Evolutionary conservation across 73 alveolate genomes (phyloP), one percentile per base, ranked within the genome.

Genomic region (Paramecium biaurelia): DNA sequence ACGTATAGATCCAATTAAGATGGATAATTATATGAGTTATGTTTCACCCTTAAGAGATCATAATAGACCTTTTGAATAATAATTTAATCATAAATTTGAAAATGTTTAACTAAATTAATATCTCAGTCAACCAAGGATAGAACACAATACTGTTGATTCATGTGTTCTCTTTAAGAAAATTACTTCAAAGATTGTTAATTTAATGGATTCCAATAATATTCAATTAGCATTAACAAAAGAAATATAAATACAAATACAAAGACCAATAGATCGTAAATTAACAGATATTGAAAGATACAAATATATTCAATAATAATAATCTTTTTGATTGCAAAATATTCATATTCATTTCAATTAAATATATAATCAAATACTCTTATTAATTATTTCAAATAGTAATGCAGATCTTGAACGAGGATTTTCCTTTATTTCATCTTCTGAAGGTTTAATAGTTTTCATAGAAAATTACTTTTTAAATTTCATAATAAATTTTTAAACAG

Each of bases 11-110:
- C 84, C 84, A 5, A 32, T 63, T 26, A 63, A 26, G 26, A 63
- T 63, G 84, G 84, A 63, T 9, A 45, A 45, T 24, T 24, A 43
- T 43, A 24, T 24, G 15, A 79, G 28, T 18, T 79, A 79, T 79
- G 72, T 79, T 43, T 43, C 76, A 11, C 90, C 90, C 23, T 26
- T 79, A 11, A 41, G 90, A 45, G 90, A 79, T 23, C 90, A 79
- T 79, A 79, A 79, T 79, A 38, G 23, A 30, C 90, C 90, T 37
- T 23, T 79, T 41, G 74, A 79, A 47, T 79, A 79, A 21, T 24
- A 79, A 42, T 41, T 79, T 23, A 79, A 41, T 43, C 32, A 79
- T 47, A 79, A 76, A 21, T 63, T 63, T 26, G 84, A 63, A 63
- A 63, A 63, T 63, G 45, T 32, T 63, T 32, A 0, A 30, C 41